A percentile compares a stretch with the other conserved stretches of the same genome.
These are phyloP conservation scores for Blumeria hordei DNA, from an alignment of 2,329 filamentous ascomycete genomes.

Conservation along the genomic window DNA sequence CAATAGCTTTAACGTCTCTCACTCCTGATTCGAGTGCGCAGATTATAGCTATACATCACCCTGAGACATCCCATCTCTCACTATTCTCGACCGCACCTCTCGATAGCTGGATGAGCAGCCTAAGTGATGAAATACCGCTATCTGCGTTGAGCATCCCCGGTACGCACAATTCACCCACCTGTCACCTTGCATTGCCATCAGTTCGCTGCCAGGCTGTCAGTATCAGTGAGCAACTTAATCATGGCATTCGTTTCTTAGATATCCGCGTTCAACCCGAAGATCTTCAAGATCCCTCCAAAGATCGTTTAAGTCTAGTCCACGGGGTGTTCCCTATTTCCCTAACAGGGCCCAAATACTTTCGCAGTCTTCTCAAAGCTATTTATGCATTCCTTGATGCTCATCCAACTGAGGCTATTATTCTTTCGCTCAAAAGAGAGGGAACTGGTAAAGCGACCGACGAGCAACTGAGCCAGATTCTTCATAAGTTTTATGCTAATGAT, in stretches of 20 bases:
- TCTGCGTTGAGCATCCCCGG: constrained; percentile 74
- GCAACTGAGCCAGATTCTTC: constrained; percentile 51
- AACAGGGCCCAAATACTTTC: constrained; percentile 57
- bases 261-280: constrained; percentile 50
- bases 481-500: constrained; percentile 41
- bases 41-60: constrained; percentile 43
- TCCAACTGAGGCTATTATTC: constrained; percentile 58
- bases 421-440: constrained; percentile 82
- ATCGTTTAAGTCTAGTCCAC: constrained; percentile 64
- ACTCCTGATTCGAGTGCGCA: constrained; percentile 24
- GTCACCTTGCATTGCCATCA: constrained; percentile 62
- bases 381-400: constrained; percentile 55
- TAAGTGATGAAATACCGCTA: constrained; percentile 48
- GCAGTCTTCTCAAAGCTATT: constrained; percentile 43
- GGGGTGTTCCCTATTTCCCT: constrained; percentile 72
- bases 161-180: constrained; percentile 84
- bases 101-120: constrained; percentile 55
- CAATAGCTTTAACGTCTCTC: constrained; percentile 34
- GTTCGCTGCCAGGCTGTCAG: constrained; percentile 78
- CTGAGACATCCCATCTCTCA: constrained; percentile 27
- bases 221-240: constrained; percentile 54
- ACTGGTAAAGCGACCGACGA: constrained; percentile 56
- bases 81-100: constrained; percentile 50
- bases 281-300: constrained; percentile 30
- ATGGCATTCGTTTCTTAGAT: constrained; percentile 88